phyloP scores from a whole-genome alignment of 106 monocot genomes.

The Phalaenopsis aphrodite region DNA sequence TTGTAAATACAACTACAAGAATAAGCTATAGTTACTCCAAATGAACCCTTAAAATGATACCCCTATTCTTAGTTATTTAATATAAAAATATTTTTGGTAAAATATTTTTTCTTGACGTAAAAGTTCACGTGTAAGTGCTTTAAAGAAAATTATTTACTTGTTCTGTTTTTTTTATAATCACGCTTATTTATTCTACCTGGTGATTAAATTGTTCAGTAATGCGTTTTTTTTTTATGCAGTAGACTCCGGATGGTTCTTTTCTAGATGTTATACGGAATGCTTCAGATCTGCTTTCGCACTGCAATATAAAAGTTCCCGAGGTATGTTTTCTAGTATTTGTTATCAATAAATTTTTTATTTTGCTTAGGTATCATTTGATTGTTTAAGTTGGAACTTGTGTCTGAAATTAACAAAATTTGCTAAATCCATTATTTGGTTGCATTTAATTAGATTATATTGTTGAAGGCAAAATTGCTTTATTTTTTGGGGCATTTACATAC shows the following conservation, averaged over 20 bases:
- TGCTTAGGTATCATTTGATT: too few relatives aligned
- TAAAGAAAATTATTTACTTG: neutral
- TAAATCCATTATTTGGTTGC: neutral
- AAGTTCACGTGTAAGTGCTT: neutral
- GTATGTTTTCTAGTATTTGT: constrained; percentile 23
- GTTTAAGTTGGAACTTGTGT: too few relatives aligned
- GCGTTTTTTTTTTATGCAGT: constrained; percentile 9
- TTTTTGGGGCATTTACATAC: too few relatives aligned
- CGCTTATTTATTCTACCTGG: neutral
- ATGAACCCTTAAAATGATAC: neutral
- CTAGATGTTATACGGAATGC: constrained; percentile 91
- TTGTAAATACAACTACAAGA: too few relatives aligned
- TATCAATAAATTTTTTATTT: too few relatives aligned
- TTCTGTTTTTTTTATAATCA: neutral
- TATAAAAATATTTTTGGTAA: neutral
- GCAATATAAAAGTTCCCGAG: constrained; percentile 72
- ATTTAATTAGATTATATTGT: neutral
- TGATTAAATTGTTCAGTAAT: too few relatives aligned
- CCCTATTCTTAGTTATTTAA: neutral
- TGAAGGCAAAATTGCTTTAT: neutral
- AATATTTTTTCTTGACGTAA: neutral
- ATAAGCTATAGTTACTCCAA: too few relatives aligned
- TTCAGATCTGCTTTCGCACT: constrained; percentile 63
- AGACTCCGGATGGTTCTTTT: constrained; percentile 98
- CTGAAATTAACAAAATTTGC: neutral